Conservation (phyloP, 495 filamentous ascomycete genomes). For the Penicillium paxilli region DNA sequence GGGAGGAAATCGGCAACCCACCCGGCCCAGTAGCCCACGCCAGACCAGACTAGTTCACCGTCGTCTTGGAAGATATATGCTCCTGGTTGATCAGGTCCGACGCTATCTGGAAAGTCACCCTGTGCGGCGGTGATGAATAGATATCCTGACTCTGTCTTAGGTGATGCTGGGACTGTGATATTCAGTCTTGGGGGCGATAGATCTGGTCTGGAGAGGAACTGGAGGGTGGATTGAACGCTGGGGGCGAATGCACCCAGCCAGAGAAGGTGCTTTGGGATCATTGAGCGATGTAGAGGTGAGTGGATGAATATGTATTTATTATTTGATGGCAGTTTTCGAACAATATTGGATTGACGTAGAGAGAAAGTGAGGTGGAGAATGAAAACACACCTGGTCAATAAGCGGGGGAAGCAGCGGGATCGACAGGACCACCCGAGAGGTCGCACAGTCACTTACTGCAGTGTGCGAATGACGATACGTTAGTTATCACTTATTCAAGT, state of each 20-base stretch:
- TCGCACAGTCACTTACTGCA: no score
- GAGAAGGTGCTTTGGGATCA: neutral
- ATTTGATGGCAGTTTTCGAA: no score
- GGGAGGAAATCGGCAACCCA: slow-evolving; percentile 40
- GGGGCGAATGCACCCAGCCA: neutral
- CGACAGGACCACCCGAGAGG: no score
- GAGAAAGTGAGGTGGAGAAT: no score
- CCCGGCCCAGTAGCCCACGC: slow-evolving; percentile 46
- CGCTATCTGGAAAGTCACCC: slow-evolving; percentile 21
- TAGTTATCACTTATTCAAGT: no score
- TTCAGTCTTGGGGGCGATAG: slow-evolving; percentile 53
- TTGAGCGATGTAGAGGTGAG: no score
- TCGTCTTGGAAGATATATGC: slow-evolving; percentile 53
- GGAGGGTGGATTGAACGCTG: slow-evolving; percentile 6
- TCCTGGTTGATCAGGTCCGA: slow-evolving; percentile 29
- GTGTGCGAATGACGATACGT: no score
- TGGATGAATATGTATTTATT: no score
- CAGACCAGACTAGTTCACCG: slow-evolving; percentile 55
- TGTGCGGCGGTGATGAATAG: slow-evolving; percentile 45
- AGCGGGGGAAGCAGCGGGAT: no score
- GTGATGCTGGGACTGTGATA: slow-evolving; percentile 47
- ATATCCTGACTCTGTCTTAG: slow-evolving; percentile 43
- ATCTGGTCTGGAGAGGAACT: slow-evolving; percentile 50
- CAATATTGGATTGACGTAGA: no score
- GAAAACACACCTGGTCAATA: no score